Base-by-base conservation (phyloP, 352 stramenopile genomes). In the Phytophthora aleatoria region DNA sequence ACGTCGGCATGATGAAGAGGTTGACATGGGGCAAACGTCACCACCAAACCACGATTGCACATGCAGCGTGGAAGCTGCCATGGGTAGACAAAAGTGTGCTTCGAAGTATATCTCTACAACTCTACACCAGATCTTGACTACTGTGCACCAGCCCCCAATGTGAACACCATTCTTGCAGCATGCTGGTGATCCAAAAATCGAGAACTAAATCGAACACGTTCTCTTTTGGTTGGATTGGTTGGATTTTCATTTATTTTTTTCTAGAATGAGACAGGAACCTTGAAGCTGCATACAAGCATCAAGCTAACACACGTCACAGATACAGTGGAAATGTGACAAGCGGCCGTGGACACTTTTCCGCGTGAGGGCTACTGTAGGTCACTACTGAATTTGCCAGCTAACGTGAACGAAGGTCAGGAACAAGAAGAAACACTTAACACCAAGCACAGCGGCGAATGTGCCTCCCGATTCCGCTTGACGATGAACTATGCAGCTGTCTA, bases 401-500 rank as follows among this genome's bases (percentile, higher is more conserved):
- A 35, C 16, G 20, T 20, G 39, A n/a, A 26, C 16, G 16, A 20
- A 20, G 16, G 16, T 20, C 16, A 20, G 16, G 16, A 20, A 20
- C 20, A 20, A 20, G 20, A 20, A 20, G 20, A 20, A 20, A 20
- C 20, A 10, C 39, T 13, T 20, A 20, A 30, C 5, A 52, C 11
- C 42, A 57, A 58, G 15, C 28, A 53, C 27, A 39, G 43, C 15
- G 35, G 12, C 41, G 16, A 57, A 74, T 71, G 67, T 74, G 61
- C 51, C 49, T 67, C 54, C 44, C 49, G 16, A 47, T 71, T 51
- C 58, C 61, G 30, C 38, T 67, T 38, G 39, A 38, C 20, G 61
- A 74, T 28, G 67, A 71, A 44, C 57, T 74, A 13, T 61, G 61
- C 26, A 71, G 67, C 61, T 74, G 61, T 53, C 61, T 74, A 13